Percentiles rank a stretch among this genome's conserved stretches.
phyloP scores from a whole-genome alignment of 306 rosid genomes.

The Quercus robur region DNA sequence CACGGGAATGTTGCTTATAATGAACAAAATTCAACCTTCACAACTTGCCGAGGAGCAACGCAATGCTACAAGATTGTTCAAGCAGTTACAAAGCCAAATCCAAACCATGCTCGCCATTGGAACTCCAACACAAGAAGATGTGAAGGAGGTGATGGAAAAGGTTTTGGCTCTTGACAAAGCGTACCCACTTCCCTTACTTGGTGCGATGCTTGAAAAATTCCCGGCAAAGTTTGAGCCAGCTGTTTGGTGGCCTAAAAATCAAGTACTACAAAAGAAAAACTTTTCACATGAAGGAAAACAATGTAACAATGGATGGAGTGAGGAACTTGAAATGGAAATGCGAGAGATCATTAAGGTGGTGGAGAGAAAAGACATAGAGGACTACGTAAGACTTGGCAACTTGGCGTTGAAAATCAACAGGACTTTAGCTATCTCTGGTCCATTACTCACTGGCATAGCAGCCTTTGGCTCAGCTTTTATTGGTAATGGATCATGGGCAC shows the following conservation, averaged over 20 bases:
- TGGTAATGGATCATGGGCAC: slow-evolving; percentile 29
- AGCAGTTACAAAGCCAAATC: slow-evolving; percentile 39
- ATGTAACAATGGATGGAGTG: slow-evolving; percentile 53
- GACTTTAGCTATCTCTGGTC: slow-evolving; percentile 57
- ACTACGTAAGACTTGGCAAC: slow-evolving; percentile 66
- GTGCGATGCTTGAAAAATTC: slow-evolving; percentile 74
- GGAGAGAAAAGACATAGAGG: slow-evolving; percentile 55
- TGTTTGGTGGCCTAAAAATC: slow-evolving; percentile 67
- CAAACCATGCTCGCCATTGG: slow-evolving; percentile 31
- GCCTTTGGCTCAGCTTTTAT: slow-evolving; percentile 48
- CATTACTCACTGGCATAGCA: slow-evolving; percentile 67
- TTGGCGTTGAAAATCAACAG: slow-evolving; percentile 57
- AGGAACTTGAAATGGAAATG: slow-evolving; percentile 49
- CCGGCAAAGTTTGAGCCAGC: slow-evolving; percentile 61
- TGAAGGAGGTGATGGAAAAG: slow-evolving; percentile 40
- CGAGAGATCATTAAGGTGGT: slow-evolving; percentile 49
- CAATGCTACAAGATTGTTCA: slow-evolving; percentile 62
- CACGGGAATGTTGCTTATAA: slow-evolving; percentile 50
- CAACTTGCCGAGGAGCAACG: slow-evolving; percentile 86
- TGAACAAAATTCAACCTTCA: slow-evolving; percentile 80
- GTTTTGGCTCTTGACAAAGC: slow-evolving; percentile 72
- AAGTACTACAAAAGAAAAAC: neutral
- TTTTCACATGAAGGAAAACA: neutral
- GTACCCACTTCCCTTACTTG: slow-evolving; percentile 74
- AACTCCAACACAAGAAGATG: slow-evolving; percentile 35